Base-by-base conservation (phyloP, 768 basidiomycete genomes). In the Trametes cinnabarina region DNA sequence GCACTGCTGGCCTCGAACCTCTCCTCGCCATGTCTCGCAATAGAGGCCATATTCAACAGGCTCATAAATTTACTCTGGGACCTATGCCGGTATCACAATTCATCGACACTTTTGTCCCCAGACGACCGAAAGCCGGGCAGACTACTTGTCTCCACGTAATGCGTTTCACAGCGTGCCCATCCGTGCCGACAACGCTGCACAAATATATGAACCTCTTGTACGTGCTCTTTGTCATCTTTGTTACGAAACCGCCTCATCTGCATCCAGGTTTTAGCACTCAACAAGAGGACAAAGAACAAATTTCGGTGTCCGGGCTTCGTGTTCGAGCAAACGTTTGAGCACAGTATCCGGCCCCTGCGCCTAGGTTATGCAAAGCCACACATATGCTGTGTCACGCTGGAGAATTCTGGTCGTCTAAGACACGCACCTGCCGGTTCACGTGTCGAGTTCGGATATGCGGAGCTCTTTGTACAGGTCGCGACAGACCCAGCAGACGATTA, bases 211-310 rank as follows among this genome's bases (percentile, higher is more conserved):
- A 12, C 52, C 52, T 19, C 20, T 57, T 7, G 56, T 57, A 43
- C 5, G 48, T 46, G n/a, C n/a, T n/a, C n/a, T n/a, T n/a, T n/a
- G n/a, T n/a, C n/a, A n/a, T n/a, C n/a, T n/a, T n/a, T 12, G 4
- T 7, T 0, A n/a, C 15, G 3, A 19, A 8, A 9, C 26, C 28
- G 4, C 2, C 6, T 22, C 12, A 10, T 10, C 5, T 9, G 85
- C n/a, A n/a, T n/a, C 1, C 10, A 57, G 56, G 10, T n/a, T 14
- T 22, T 11, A 0, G 48, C 59, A 2, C 37, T 58, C 0, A 48
- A 47, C 22, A 39, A 42, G 19, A 22, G 2, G 12, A 49, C 56
- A 20, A 22, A 20, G 10, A 20, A 23, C 1, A 56, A 39, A 20
- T 23, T 28, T 3, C 53, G 54, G 10, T 55, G 47, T 15, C 59